Base-by-base conservation (phyloP, 345 rosid genomes). In the Lagerstroemia speciosa region DNA sequence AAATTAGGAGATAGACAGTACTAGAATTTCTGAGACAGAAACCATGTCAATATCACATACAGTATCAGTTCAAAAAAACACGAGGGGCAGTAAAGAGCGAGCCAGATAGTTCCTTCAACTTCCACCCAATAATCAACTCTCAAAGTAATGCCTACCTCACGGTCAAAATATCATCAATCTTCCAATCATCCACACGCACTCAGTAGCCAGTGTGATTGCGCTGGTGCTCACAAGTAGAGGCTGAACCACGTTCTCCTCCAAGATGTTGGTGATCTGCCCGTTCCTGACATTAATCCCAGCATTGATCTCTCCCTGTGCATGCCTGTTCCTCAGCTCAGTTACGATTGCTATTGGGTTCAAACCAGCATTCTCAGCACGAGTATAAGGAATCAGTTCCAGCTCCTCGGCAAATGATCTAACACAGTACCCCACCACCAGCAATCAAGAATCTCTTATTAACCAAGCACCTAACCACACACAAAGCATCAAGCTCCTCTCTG, bases 211-310 rank as follows among this genome's bases (percentile, higher is more conserved):
- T 5, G 92, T 76, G 67, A 91, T 87, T 1, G 96, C 93, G 65
- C 99, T 94, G 48, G 98, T 91, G 78, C 98, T 94, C 75, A 94
- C 98, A 67, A 91, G 98, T 74, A 94, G 79, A 5, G 99, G 99
- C 77, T 95, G 99, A 69, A 95, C 98, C 80, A 95, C 98, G 73
- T 90, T 95, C 81, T 92, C 99, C 82, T 95, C 99, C 86, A 92
- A 82, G 78, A 95, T 95, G 64, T 92, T 95, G 62, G 99, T 92
- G 76, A 95, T 95, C 76, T 92, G 96, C 46, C 99, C 99, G 78
- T 95, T 95, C 79, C 99, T 87, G 67, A 95, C 98, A 70, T 95
- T 95, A 84, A 94, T 94, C 22, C 99, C 99, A 0, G 98, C 72
- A 78, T 94, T 88, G 79, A 85, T 87, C 85, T 94, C 98, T 38